phyloP scores from a whole-genome alignment of 208 protist genomes.

The Leishmania turanica region DNA sequence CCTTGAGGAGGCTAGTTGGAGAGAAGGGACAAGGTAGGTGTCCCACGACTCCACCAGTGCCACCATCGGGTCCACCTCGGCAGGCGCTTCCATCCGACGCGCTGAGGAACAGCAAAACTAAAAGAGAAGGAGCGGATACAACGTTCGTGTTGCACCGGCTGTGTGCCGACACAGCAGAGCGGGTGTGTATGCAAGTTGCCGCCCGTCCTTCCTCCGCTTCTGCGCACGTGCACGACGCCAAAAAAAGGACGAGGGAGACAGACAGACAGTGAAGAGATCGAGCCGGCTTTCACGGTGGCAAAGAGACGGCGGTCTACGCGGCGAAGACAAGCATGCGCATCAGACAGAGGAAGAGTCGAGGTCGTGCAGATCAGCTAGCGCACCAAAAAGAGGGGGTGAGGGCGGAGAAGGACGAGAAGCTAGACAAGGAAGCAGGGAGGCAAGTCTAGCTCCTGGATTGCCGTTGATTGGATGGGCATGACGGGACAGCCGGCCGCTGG shows the following conservation, averaged over 20 bases:
- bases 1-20: background rate
- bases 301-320: background rate
- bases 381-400: background rate
- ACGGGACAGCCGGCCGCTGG: background rate
- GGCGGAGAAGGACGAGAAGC: background rate
- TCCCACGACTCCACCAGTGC: conserved; percentile 38
- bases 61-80: conserved; percentile 33
- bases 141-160: background rate
- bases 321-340: background rate
- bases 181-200: background rate
- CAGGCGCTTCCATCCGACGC: background rate
- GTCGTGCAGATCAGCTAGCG: background rate
- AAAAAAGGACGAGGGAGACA: background rate
- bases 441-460: background rate
- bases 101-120: background rate
- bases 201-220: too few species aligned
- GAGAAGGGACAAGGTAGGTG: conserved; percentile 25
- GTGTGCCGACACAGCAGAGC: background rate
- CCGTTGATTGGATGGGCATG: background rate
- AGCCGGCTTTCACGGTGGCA: background rate
- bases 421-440: background rate
- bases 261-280: background rate
- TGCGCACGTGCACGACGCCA: background rate
- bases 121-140: background rate
- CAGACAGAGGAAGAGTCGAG: background rate